Base-by-base conservation (phyloP, 2,329 filamentous ascomycete species). In the Metarhizium anisopliae region DNA sequence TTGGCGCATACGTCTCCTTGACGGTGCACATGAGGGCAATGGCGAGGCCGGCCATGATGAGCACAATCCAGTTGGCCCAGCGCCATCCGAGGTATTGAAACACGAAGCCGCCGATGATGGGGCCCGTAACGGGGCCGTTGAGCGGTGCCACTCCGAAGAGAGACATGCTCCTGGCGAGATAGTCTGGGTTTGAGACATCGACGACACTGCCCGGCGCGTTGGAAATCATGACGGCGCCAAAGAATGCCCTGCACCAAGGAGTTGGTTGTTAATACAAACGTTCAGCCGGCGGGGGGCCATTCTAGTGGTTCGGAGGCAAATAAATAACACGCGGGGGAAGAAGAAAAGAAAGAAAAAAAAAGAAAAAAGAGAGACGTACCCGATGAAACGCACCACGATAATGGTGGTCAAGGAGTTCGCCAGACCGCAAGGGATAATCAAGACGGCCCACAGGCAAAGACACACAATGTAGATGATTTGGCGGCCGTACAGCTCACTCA, bases 161-260 rank as follows among this genome's bases (percentile, higher is more conserved):
- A 84, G 90, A 96, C 38, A 95, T 77, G 4, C 85, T 89, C 70
- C 96, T 90, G 47, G 86, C 89, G 16, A 92, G 84, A 64, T 88
- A 84, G 51, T 95, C 84, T 50, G 93, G 89, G 14, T 80, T 79
- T n/a, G 89, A 84, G 52, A 96, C 86, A 68, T 96, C 92, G 32
- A 88, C 85, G 11, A 96, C 81, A 7, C 86, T 90, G 2, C 91
- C 92, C 0, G 91, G 90, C 1, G 87, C 83, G 66, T 95, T 95
- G 13, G 85, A 83, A 30, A 96, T 85, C 82, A 95, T 87, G 47
- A 87, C 89, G 6, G 89, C 82, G 3, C 89, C 66, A 53, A 71
- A 89, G 55, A 90, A 56, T 25, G 67, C 67, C 35, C 65, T 65
- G 18, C 67, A 25, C 25, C 25, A 4, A 25, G 25, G 25, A 25